Base-by-base conservation (phyloP, 441 rosid genomes). In the Corymbia calophylla region DNA sequence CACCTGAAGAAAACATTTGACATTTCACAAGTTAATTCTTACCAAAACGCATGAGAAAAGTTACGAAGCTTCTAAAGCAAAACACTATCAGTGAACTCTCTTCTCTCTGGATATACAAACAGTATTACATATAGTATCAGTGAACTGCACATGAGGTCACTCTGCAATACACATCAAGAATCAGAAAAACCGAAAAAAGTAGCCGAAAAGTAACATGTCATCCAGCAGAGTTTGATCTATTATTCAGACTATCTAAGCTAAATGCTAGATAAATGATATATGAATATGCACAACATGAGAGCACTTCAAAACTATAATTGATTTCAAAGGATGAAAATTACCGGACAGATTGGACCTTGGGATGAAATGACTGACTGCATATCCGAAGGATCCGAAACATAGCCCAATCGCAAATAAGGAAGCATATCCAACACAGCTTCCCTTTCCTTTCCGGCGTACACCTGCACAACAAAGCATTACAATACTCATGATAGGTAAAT, bases 321-420 rank as follows among this genome's bases (percentile, higher is more conserved):
- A 44, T 48, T 70, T 80, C 58, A 49, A 23, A 54, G 25, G 55
- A 23, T 53, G 49, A 48, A 93, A 93, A 97, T 95, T 94, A 97
- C 99, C 16, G 95, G 94, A 92, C 99, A 97, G 90, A 97, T 92
- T 88, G 99, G 99, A 92, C 99, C 99, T 90, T 94, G 99, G 87
- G 99, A 97, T 70, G 98, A 97, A 93, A 97, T 95, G 88, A 97
- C 99, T 48, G 98, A 95, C 89, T 94, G 95, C 99, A 97, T 96
- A 91, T 97, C 99, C 53, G 95, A 94, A 91, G 98, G 94, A 91
- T 97, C 99, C 39, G 99, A 94, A 92, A 97, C 98, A 93, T 96
- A 97, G 91, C 99, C 98, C 93, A 97, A 91, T 73, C 99, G 92
- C 90, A 97, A 91, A 94, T 97, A 97, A 87, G 99, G 99, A 92